Evolutionary conservation across 2,329 filamentous ascomycete genomes (phyloP).

Genomic region (Trichoderma gracile): DNA sequence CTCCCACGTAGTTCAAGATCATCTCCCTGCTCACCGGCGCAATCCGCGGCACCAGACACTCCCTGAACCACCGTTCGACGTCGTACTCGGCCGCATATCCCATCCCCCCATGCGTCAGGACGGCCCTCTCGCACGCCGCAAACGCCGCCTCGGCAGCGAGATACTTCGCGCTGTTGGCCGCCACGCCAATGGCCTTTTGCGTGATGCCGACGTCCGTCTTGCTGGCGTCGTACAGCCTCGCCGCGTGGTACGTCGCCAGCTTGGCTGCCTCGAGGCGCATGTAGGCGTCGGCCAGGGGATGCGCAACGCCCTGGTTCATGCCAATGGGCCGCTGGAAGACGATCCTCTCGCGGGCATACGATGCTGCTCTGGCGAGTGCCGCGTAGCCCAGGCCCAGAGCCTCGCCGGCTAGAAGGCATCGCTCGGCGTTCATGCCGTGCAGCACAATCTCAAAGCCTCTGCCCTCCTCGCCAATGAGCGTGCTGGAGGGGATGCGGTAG

Average conservation of each 20-base stretch:
- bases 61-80: conserved; percentile 65
- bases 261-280: conserved; percentile 67
- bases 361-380: conserved; percentile 60
- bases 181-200: conserved; percentile 60
- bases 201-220: conserved; percentile 52
- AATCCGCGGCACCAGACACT: conserved; percentile 64
- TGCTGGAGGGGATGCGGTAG: conserved; percentile 64
- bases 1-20: conserved; percentile 72
- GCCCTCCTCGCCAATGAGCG: conserved; percentile 70
- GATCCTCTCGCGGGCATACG: conserved; percentile 66
- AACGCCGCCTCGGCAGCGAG: conserved; percentile 66
- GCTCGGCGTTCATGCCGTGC: conserved; percentile 78
- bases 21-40: conserved; percentile 69
- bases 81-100: conserved; percentile 66
- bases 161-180: conserved; percentile 71
- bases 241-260: conserved; percentile 65
- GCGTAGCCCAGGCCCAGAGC: conserved; percentile 79
- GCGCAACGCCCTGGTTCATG: conserved; percentile 64
- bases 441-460: conserved; percentile 78
- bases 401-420: conserved; percentile 75
- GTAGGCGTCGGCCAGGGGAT: conserved; percentile 65
- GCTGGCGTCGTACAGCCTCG: conserved; percentile 60
- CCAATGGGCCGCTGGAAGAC: conserved; percentile 68
- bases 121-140: conserved; percentile 60
- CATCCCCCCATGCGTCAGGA: conserved; percentile 63